A percentile compares a stretch with the other conserved stretches of the same genome.
phyloP scores from a whole-genome alignment of 805 yeast genomes.

The Hanseniaspora lindneri region DNA sequence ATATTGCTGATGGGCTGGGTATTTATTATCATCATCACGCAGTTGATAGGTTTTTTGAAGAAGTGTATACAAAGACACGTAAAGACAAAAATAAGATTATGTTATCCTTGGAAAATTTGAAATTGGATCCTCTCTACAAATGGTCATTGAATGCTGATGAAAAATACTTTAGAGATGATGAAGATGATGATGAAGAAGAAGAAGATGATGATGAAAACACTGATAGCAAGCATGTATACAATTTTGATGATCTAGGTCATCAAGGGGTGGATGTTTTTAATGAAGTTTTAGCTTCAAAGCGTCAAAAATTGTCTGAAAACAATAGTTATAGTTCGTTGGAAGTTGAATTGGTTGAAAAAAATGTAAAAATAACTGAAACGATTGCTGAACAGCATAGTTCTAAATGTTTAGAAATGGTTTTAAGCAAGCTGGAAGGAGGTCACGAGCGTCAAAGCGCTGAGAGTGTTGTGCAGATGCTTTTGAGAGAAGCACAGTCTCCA shows the following conservation, averaged over 20 bases:
- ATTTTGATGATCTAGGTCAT: too few relatives aligned
- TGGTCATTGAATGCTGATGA: conserved; percentile 70
- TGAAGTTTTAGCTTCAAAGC: not conserved
- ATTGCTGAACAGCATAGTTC: conserved; percentile 7
- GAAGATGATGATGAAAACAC: conserved; percentile 10
- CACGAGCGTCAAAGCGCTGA: conserved; percentile 67
- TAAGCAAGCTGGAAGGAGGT: conserved; percentile 16
- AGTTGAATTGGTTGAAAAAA: not conserved
- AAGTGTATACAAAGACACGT: conserved; percentile 56
- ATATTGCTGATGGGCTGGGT: conserved; percentile 88
- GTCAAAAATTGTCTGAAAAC: not conserved
- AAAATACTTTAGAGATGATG: conserved; percentile 17
- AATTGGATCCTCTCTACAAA: conserved; percentile 85
- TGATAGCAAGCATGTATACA: conserved; percentile 21
- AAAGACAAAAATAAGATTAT: conserved; percentile 55
- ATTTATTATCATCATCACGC: conserved; percentile 71
- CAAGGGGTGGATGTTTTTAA: too few relatives aligned
- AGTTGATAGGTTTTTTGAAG: conserved; percentile 61
- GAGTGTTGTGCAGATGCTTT: conserved; percentile 70
- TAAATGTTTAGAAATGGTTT: conserved; percentile 4
- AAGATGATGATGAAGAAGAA: conserved; percentile 16
- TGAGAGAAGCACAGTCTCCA: conserved; percentile 60
- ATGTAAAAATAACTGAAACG: not conserved
- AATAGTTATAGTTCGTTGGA: conserved; percentile 14
- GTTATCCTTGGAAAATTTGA: conserved; percentile 71